phyloP scores from a whole-genome alignment of 768 basidiomycete species.

The Artomyces pyxidatus region DNA sequence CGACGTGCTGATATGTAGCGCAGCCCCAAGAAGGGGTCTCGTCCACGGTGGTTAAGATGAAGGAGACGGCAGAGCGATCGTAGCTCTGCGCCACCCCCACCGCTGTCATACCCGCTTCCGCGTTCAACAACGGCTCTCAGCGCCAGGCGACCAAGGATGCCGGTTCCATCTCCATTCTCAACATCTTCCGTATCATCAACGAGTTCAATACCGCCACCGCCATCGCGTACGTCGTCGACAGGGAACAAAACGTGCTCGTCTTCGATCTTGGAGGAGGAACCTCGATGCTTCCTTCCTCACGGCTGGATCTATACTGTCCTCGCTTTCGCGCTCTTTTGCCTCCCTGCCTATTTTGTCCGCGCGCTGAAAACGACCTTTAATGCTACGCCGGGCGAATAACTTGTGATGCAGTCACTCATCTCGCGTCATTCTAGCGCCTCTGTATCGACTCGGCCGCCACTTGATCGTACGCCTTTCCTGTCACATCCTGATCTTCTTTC shows the following conservation, averaged over 20 bases:
- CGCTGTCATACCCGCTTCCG: conserved; percentile 97
- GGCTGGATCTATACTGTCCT: conserved; percentile 94
- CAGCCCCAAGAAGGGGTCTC: conserved; percentile 99
- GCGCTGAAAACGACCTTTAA: conserved; percentile 90
- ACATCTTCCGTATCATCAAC: conserved; percentile 99
- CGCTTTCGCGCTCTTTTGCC: conserved; percentile 97
- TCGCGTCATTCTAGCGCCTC: too few relatives aligned
- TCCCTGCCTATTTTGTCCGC: conserved; percentile 99
- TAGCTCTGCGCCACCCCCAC: conserved; percentile 98
- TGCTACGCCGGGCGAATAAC: conserved; percentile 99
- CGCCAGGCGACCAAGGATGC: conserved; percentile 99
- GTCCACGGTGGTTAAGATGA: conserved; percentile 99
- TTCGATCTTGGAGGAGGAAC: conserved; percentile 99
- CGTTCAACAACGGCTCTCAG: conserved; percentile 99
- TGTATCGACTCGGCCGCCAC: too few relatives aligned
- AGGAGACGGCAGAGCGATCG: conserved; percentile 98
- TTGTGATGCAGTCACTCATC: too few relatives aligned
- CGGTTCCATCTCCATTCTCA: conserved; percentile 94
- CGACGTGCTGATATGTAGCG: conserved; percentile 93
- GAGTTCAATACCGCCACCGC: conserved; percentile 99
- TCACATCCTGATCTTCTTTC: conserved; percentile 8
- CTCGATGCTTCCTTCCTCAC: conserved; percentile 99
- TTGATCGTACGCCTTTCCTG: too few relatives aligned
- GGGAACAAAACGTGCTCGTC: conserved; percentile 98
- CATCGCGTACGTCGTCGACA: conserved; percentile 97